Evolutionary conservation across 192 early-diverging fungal genomes (phyloP).

Genomic region (Chytriomyces confervae): DNA sequence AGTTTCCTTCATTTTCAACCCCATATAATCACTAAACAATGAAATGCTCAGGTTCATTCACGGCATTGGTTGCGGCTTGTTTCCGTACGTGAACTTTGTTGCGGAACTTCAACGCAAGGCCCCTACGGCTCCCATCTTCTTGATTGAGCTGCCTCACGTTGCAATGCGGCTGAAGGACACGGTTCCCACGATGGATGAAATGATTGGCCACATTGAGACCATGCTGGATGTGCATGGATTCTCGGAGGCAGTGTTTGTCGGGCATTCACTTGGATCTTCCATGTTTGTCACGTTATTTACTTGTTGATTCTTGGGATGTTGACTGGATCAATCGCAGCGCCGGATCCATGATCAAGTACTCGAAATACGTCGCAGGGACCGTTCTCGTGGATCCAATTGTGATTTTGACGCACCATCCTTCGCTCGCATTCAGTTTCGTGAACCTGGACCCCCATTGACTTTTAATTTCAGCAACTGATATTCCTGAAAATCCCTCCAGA

Average conservation of each 20-base stretch:
- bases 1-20: background rate
- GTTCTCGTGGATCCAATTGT: slow-evolving; percentile 67
- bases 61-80: slow-evolving; percentile 29
- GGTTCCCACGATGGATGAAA: slow-evolving; percentile 60
- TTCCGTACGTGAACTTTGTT: slow-evolving; percentile 20
- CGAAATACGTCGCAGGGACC: slow-evolving; percentile 50
- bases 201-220: slow-evolving; percentile 54
- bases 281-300: background rate
- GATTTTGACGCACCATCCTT: slow-evolving; percentile 63
- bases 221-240: slow-evolving; percentile 59
- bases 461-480: background rate
- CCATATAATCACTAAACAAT: too few relatives aligned
- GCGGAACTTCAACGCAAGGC: background rate
- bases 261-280: slow-evolving; percentile 69
- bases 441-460: background rate
- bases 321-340: slow-evolving; percentile 1
- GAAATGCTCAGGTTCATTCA: slow-evolving; percentile 19
- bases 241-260: slow-evolving; percentile 62
- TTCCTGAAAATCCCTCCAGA: background rate
- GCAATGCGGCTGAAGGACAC: slow-evolving; percentile 56
- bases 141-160: slow-evolving; percentile 35
- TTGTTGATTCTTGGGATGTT: background rate
- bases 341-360: slow-evolving; percentile 59
- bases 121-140: slow-evolving; percentile 13
- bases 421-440: slow-evolving; percentile 57